phyloP scores from a whole-genome alignment of 139 green algal genomes.

The Chlorella vulgaris region DNA sequence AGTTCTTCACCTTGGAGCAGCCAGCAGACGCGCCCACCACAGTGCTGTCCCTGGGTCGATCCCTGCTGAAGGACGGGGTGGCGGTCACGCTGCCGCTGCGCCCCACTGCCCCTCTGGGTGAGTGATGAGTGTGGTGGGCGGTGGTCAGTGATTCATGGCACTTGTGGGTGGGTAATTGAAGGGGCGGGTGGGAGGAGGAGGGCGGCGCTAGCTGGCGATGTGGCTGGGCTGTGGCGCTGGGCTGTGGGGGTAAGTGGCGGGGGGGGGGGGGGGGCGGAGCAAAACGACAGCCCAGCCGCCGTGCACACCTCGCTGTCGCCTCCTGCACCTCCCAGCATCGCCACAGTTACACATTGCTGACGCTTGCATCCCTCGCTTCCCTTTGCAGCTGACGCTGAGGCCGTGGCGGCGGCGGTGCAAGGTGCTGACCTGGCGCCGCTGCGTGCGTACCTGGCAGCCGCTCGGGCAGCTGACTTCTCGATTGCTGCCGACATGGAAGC shows the following conservation, averaged over 20 bases:
- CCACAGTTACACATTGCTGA: neutral
- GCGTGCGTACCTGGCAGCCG: conserved; percentile 41
- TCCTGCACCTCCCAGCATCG: neutral
- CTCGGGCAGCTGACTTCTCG: conserved; percentile 33
- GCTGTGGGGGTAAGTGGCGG: too few species aligned
- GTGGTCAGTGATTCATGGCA: conserved; percentile 43
- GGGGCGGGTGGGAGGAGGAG: too few species aligned
- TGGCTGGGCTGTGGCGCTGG: too few species aligned
- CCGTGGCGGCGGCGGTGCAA: neutral
- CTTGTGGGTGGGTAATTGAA: conserved; percentile 41
- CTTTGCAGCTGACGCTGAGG: conserved; percentile 1
- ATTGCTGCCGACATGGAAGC: conserved; percentile 26
- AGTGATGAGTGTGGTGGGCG: conserved; percentile 28
- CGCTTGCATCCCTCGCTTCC: neutral
- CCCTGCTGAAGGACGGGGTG: conserved; percentile 47
- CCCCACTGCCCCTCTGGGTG: conserved; percentile 21
- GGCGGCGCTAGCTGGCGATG: too few species aligned
- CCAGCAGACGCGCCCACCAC: conserved; percentile 60
- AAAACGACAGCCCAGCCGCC: too few species aligned
- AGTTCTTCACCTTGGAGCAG: conserved; percentile 68
- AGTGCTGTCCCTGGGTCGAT: conserved; percentile 56
- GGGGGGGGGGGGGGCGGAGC: too few species aligned
- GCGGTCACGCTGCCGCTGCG: conserved; percentile 50
- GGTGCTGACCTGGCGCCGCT: conserved; percentile 35
- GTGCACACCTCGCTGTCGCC: neutral